phyloP scores from a whole-genome alignment of 176 grass and related monocot species.

The Chloris gayana region DNA sequence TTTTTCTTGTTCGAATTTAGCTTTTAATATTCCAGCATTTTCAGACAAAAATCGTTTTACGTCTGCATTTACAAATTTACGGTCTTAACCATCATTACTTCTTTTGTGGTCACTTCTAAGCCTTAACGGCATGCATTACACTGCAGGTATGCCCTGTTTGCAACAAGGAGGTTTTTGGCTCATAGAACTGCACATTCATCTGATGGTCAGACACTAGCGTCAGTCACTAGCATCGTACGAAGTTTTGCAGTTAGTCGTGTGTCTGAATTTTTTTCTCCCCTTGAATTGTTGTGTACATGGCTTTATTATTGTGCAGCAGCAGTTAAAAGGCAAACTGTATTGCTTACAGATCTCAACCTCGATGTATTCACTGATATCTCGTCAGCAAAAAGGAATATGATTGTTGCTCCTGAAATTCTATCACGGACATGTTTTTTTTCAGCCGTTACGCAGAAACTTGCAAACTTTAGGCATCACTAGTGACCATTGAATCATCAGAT shows the following conservation, averaged over 20 bases:
- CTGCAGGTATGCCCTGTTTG: constrained; percentile 83
- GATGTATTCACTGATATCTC: constrained; percentile 1
- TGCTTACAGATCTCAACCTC: constrained; percentile 4
- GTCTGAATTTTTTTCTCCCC: neutral
- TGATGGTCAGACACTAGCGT: neutral
- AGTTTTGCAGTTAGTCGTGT: neutral
- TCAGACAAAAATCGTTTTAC: neutral
- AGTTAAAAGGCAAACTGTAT: constrained; percentile 5
- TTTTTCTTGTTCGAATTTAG: neutral
- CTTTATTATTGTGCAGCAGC: neutral
- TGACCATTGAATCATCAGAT: neutral
- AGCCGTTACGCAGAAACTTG: neutral
- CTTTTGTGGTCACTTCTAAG: constrained; percentile 7
- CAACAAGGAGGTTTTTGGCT: constrained; percentile 68
- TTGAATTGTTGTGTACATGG: too few relatives aligned
- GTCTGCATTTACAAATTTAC: neutral
- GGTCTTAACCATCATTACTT: neutral
- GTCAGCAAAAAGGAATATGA: neutral
- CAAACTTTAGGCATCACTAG: neutral
- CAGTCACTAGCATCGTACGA: neutral
- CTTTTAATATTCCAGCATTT: neutral
- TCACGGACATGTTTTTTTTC: neutral
- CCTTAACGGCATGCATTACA: constrained; percentile 8
- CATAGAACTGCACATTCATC: constrained; percentile 34
- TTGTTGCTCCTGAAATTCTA: neutral